Evolutionary conservation across 306 rosid species (phyloP).

Genomic region (Fagus sylvatica): DNA sequence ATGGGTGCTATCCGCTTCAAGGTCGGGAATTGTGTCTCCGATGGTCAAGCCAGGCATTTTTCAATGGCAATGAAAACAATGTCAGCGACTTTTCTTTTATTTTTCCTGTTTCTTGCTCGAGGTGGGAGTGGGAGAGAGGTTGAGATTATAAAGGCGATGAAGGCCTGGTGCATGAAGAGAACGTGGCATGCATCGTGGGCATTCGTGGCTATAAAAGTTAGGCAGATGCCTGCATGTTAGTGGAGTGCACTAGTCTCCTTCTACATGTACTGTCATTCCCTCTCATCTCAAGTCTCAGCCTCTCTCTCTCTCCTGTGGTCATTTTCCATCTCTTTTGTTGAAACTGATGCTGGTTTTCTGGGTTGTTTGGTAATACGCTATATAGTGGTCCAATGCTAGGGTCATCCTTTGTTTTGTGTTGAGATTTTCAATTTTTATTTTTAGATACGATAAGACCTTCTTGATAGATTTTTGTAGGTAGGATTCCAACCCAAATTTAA

Average conservation of each 20-base stretch:
- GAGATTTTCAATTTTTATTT: no score
- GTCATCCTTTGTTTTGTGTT: background rate
- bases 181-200: conserved; percentile 57
- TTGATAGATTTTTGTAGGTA: no score
- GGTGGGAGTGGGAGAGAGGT: background rate
- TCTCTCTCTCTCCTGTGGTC: background rate
- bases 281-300: no score
- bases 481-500: no score
- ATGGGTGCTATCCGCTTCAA: conserved; percentile 67
- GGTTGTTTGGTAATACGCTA: background rate
- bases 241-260: background rate
- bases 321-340: background rate
- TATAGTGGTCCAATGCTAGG: background rate
- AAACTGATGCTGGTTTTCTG: background rate
- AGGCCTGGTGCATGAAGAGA: conserved; percentile 60
- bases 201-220: conserved; percentile 14
- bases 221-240: conserved; percentile 24
- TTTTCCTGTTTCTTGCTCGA: background rate
- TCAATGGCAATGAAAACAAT: background rate
- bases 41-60: conserved; percentile 82
- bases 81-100: background rate
- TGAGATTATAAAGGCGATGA: conserved; percentile 1
- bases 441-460: no score
- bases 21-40: conserved; percentile 74
- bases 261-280: conserved; percentile 10